Conservation (phyloP, 2,329 filamentous ascomycete species). For the Cladorrhinum sp. region DNA sequence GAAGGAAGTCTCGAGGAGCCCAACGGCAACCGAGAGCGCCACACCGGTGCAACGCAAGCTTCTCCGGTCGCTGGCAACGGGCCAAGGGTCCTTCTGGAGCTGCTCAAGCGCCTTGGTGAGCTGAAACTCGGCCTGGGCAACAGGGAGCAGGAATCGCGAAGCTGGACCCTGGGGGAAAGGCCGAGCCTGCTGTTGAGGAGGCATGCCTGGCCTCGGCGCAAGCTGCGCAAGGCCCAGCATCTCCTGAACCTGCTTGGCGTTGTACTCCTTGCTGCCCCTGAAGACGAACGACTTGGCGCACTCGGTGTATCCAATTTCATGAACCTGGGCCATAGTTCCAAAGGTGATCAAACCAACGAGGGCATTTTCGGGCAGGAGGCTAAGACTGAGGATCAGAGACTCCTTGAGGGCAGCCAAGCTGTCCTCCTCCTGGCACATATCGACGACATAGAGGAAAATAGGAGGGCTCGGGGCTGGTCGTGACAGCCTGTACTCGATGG, state of each 20-base stretch:
- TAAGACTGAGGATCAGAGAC: slow-evolving; percentile 81
- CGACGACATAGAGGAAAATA: slow-evolving; percentile 84
- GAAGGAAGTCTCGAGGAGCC: slow-evolving; percentile 89
- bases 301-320: slow-evolving; percentile 96
- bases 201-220: slow-evolving; percentile 70
- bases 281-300: slow-evolving; percentile 99
- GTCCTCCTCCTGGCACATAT: slow-evolving; percentile 86
- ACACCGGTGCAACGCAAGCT: slow-evolving; percentile 91
- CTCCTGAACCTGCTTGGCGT: slow-evolving; percentile 98
- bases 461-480: slow-evolving; percentile 80
- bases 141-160: slow-evolving; percentile 86
- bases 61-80: slow-evolving; percentile 88
- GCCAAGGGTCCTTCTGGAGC: slow-evolving; percentile 96
- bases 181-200: slow-evolving; percentile 70
- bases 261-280: slow-evolving; percentile 94
- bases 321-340: slow-evolving; percentile 95
- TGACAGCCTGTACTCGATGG: slow-evolving; percentile 83
- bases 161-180: slow-evolving; percentile 75
- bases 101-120: slow-evolving; percentile 94
- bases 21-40: slow-evolving; percentile 91
- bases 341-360: slow-evolving; percentile 81
- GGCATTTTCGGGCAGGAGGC: slow-evolving; percentile 75
- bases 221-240: slow-evolving; percentile 85
- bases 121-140: slow-evolving; percentile 95
- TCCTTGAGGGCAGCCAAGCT: slow-evolving; percentile 80